phyloP scores from a whole-genome alignment of 805 yeast species.

The Kregervanrija fluxuum region DNA sequence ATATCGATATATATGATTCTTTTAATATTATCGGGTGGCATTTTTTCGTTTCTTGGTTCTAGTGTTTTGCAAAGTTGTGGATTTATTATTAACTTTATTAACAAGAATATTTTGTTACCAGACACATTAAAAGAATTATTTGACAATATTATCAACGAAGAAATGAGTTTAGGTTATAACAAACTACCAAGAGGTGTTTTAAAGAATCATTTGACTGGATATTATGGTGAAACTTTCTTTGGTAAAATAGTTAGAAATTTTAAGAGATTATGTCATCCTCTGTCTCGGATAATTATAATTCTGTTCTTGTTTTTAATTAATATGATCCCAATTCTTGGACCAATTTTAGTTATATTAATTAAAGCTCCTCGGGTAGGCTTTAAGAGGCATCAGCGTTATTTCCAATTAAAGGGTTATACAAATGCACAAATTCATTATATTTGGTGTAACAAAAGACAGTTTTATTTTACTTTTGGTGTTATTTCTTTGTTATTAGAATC shows the following conservation, averaged over 20 bases:
- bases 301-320: conserved; percentile 32
- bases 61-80: conserved; percentile 26
- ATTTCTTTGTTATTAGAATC: conserved; percentile 43
- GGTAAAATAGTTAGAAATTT: conserved; percentile 15
- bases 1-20: conserved; percentile 11
- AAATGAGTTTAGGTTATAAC: conserved; percentile 15
- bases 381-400: conserved; percentile 48
- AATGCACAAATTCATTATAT: conserved; percentile 32
- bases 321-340: conserved; percentile 53
- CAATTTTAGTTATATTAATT: conserved; percentile 40
- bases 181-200: conserved; percentile 19
- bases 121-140: conserved; percentile 23
- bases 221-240: conserved; percentile 21
- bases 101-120: conserved; percentile 26
- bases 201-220: conserved; percentile 18
- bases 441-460: conserved; percentile 27
- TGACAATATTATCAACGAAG: conserved; percentile 24
- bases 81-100: conserved; percentile 23
- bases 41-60: conserved; percentile 16
- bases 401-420: conserved; percentile 45
- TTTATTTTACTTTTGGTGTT: conserved; percentile 44
- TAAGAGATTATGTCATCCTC: conserved; percentile 27
- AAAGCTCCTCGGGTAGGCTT: conserved; percentile 51
- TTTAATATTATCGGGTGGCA: conserved; percentile 20
- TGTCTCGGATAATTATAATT: conserved; percentile 33